These are phyloP conservation scores for Phlyctochytrium bullatum DNA, from an alignment of 192 early-diverging fungal genomes.

Conservation along the genomic window DNA sequence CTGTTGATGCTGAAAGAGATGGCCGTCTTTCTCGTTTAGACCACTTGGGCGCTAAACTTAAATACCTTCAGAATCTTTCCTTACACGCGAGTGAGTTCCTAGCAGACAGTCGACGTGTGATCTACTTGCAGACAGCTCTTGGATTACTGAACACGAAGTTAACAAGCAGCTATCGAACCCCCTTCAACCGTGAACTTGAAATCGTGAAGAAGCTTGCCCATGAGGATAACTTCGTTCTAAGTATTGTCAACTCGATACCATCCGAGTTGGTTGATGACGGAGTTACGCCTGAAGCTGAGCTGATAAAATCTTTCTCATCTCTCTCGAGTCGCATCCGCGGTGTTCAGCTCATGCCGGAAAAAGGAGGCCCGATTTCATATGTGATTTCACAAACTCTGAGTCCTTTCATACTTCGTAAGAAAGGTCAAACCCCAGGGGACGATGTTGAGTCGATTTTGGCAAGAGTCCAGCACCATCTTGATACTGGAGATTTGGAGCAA, in stretches of 20 bases:
- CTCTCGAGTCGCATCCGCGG: slow-evolving; percentile 69
- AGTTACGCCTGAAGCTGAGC: slow-evolving; percentile 49
- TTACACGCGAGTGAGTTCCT: slow-evolving; percentile 67
- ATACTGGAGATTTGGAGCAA: slow-evolving; percentile 75
- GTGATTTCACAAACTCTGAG: slow-evolving; percentile 68
- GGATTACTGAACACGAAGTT: slow-evolving; percentile 58
- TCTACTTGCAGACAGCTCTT: slow-evolving; percentile 64
- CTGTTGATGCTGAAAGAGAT: slow-evolving; percentile 86
- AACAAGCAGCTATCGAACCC: slow-evolving; percentile 35
- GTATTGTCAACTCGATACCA: slow-evolving; percentile 33
- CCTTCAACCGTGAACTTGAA: slow-evolving; percentile 72
- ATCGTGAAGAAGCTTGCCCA: slow-evolving; percentile 53
- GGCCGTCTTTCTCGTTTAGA: slow-evolving; percentile 85
- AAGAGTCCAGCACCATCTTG: slow-evolving; percentile 71
- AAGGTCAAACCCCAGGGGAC: slow-evolving; percentile 78
- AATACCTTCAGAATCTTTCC: slow-evolving; percentile 66
- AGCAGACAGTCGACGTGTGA: slow-evolving; percentile 59
- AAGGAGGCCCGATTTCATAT: slow-evolving; percentile 85
- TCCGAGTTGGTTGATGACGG: slow-evolving; percentile 58
- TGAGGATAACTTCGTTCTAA: slow-evolving; percentile 46
- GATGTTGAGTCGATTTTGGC: slow-evolving; percentile 85
- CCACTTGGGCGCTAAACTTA: slow-evolving; percentile 73
- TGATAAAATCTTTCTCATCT: slow-evolving; percentile 60
- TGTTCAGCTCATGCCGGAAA: slow-evolving; percentile 80
- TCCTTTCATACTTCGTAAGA: slow-evolving; percentile 77